Base-by-base conservation (phyloP, 1,284 basidiomycete genomes). In the Testicularia cyperi region DNA sequence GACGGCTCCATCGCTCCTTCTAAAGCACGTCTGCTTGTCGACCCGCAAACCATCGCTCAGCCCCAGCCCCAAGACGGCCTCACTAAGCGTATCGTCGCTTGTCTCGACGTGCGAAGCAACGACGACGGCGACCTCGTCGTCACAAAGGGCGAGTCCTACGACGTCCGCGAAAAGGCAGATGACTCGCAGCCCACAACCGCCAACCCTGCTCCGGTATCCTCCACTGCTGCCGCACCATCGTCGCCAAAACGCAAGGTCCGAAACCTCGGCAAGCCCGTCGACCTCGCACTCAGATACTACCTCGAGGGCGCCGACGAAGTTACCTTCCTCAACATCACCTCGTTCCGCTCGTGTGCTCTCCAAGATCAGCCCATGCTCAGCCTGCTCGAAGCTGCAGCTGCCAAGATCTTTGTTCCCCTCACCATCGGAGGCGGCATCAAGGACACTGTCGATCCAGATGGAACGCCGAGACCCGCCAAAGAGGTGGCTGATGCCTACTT, bases 401-500 rank as follows among this genome's bases (percentile, higher is more conserved):
- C 90, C 76, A 85, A 85, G 38, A 85, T 97, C 38, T 98, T 95
- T 77, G 92, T 99, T 2, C 95, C 95, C n/a, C 83, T 99, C 39
- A 98, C 95, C 15, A 94, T 99, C 64, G 95, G 95, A 24, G 95
- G 95, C 25, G 95, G 95, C 0, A 98, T 99, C 81, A 94, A 92
- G 78, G 92, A 97, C 78, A 87, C 86, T 9, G 81, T 89, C 65
- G 95, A 99, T 74, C 95, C 95, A 0, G 94, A 98, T 77, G 94
- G 94, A 25, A 95, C 92, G 5, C 79, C 80, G 37, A 86, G 85
- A 52, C 82, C 84, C 15, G 95, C 95, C 19, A 82, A 95, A 44
- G 92, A 98, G 77, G 94, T 98, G 31, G 95, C 95, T 1, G 88
- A 90, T 7, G 85, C 86, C 12, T 98, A 99, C 79, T 99, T 99